Base-by-base conservation (phyloP, 2,329 filamentous ascomycete species). In the Trichoderma simmonsii region DNA sequence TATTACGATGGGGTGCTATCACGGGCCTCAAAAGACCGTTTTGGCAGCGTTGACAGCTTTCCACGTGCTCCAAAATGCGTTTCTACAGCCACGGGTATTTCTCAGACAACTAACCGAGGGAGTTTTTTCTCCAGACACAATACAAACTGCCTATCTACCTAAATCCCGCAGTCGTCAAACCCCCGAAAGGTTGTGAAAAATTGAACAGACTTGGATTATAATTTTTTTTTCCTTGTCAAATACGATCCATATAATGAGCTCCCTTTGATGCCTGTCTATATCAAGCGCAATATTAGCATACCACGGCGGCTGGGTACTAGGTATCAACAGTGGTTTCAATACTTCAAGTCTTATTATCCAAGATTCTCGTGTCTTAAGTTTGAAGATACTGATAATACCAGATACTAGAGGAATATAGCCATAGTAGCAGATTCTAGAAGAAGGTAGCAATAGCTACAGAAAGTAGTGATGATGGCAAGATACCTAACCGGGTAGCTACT, bases 131-230 rank as follows among this genome's bases (percentile, higher is more conserved):
- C 2, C 5, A 7, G 14, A 14, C 48, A 24, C 3, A 7, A 51
- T 6, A 1, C 43, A 51, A 51, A 12, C 4, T 43, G 18, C 39
- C 0, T n/a, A 43, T 3, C 1, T 43, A 9, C 18, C 0, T 21
- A 21, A 21, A 51, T 21, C 43, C 43, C 43, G 18, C 43, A 51
- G 15, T 18, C 2, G 15, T 39, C 36, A 21, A 6, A 11, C 1
- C 4, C 1, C n/a, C 43, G 21, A 48, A n/a, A 48, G 0, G 12
- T 5, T 0, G 9, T n/a, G 43, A 1, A 1, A 12, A 48, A n/a
- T 48, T 5, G n/a, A 5, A 21, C 4, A 21, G 0, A 12, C 9
- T 21, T 48, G 1, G 43, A 18, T 43, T 1, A 43, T 43, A 43
- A 18, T 3, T 43, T 43, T 18, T 0, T 4, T 4, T 43, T 18